These are phyloP conservation scores for Sarocladiaceae sp. DNA, from an alignment of 2,329 filamentous ascomycete species.

Conservation along the genomic window DNA sequence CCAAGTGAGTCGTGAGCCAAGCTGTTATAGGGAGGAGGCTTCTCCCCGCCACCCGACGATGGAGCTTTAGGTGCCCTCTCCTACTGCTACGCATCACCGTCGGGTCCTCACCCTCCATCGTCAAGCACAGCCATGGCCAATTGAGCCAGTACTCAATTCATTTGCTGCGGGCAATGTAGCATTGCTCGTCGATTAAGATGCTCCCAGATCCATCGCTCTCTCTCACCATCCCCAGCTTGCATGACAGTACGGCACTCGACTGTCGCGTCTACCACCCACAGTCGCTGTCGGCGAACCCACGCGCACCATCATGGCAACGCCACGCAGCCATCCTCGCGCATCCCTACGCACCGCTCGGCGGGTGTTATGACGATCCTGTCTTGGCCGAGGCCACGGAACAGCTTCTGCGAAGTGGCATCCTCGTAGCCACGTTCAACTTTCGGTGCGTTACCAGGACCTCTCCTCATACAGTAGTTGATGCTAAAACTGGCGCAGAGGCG, in stretches of 20 bases:
- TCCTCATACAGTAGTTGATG: neutral
- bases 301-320: constrained; percentile 34
- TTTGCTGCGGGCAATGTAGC: no score
- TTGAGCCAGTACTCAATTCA: no score
- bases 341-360: constrained; percentile 84
- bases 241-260: constrained; percentile 69
- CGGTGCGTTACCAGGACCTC: constrained; percentile 46
- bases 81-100: no score
- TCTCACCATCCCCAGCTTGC: constrained; percentile 77
- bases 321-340: constrained; percentile 69
- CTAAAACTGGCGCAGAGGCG: constrained; percentile 52
- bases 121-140: no score
- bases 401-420: constrained; percentile 62
- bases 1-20: no score
- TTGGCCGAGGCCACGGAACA: constrained; percentile 60
- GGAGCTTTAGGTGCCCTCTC: no score
- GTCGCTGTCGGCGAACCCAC: constrained; percentile 30
- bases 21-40: no score
- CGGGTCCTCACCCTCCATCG: no score
- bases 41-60: no score
- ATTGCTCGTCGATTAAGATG: no score
- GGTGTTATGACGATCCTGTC: constrained; percentile 74
- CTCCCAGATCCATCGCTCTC: constrained; percentile 53
- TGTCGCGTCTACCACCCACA: constrained; percentile 76
- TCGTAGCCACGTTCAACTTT: constrained; percentile 90